phyloP scores from a whole-genome alignment of 2,329 filamentous ascomycete genomes.

The Fusarium duplospermum region DNA sequence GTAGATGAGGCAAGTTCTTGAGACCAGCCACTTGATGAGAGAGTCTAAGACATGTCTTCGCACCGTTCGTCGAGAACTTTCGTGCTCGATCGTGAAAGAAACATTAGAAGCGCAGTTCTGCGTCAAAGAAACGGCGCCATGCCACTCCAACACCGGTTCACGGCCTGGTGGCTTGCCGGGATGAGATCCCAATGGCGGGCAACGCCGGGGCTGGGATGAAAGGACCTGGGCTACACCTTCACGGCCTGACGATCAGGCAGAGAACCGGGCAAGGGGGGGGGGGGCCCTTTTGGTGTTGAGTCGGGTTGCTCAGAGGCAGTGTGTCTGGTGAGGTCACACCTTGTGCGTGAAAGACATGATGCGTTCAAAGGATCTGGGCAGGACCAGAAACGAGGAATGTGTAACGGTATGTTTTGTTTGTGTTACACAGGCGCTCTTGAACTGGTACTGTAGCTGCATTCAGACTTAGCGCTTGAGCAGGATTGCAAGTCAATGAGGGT shows the following conservation, averaged over 20 bases:
- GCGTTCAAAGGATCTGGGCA: conserved; percentile 30
- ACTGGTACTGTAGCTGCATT: conserved; percentile 21
- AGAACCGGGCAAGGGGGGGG: conserved; percentile 23
- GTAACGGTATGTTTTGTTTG: conserved; percentile 40
- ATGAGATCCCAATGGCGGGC: conserved; percentile 8
- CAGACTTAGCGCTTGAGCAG: conserved; percentile 10
- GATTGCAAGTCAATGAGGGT: conserved; percentile 9
- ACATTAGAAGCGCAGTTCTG: conserved; percentile 4
- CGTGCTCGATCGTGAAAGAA: background rate
- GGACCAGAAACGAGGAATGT: conserved; percentile 42
- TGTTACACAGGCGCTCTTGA: conserved; percentile 33
- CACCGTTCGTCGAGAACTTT: conserved; percentile 2
- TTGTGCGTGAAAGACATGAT: conserved; percentile 28
- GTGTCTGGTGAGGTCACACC: conserved; percentile 21
- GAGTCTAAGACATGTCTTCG: conserved; percentile 33
- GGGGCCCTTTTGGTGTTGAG: conserved; percentile 11
- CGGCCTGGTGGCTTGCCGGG: conserved; percentile 25
- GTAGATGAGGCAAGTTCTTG: conserved; percentile 2
- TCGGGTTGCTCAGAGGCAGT: conserved; percentile 32
- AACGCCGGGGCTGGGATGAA: conserved; percentile 13
- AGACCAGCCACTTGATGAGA: conserved; percentile 9
- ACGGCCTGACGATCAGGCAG: conserved; percentile 40
- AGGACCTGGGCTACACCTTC: conserved; percentile 19
- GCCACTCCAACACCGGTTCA: conserved; percentile 15
- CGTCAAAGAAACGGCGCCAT: conserved; percentile 17